Evolutionary conservation across 2,329 filamentous ascomycete genomes (phyloP).

Genomic region (Paecilomyces sp.): DNA sequence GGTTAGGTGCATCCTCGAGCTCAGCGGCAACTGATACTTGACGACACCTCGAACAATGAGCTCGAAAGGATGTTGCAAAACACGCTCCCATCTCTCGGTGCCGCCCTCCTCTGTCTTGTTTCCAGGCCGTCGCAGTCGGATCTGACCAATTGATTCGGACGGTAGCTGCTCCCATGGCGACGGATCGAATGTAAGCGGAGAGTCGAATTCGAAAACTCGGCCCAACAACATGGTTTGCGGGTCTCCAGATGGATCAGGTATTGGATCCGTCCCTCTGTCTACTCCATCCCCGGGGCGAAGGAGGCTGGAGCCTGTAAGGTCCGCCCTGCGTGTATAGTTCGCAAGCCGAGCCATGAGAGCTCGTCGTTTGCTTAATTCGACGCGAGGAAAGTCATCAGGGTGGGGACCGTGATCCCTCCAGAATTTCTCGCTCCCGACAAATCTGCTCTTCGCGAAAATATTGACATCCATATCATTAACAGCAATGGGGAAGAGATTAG

Average conservation of each 20-base stretch:
- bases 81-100: constrained; percentile 79
- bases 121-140: constrained; percentile 74
- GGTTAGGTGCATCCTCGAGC: constrained; percentile 47
- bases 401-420: constrained; percentile 29
- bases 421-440: constrained; percentile 58
- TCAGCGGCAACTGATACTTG: constrained; percentile 66
- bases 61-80: constrained; percentile 87
- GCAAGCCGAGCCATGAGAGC: constrained; percentile 22
- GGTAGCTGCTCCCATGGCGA: constrained; percentile 72
- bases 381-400: constrained; percentile 20
- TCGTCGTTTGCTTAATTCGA: constrained; percentile 25
- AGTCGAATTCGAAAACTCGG: constrained; percentile 78
- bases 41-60: constrained; percentile 86
- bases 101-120: constrained; percentile 81
- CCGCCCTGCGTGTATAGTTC: constrained; percentile 14
- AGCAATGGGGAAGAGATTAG: constrained; percentile 82
- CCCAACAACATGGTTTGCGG: constrained; percentile 87
- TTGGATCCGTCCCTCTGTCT: constrained; percentile 55
- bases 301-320: constrained; percentile 11
- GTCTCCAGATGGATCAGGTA: constrained; percentile 50
- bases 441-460: constrained; percentile 88
- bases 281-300: constrained; percentile 26
- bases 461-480: constrained; percentile 83
- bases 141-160: constrained; percentile 70
- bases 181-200: constrained; percentile 79